These are phyloP conservation scores for Rubia occidens DNA, from an alignment of 305 asterid genomes.

Conservation along the genomic window DNA sequence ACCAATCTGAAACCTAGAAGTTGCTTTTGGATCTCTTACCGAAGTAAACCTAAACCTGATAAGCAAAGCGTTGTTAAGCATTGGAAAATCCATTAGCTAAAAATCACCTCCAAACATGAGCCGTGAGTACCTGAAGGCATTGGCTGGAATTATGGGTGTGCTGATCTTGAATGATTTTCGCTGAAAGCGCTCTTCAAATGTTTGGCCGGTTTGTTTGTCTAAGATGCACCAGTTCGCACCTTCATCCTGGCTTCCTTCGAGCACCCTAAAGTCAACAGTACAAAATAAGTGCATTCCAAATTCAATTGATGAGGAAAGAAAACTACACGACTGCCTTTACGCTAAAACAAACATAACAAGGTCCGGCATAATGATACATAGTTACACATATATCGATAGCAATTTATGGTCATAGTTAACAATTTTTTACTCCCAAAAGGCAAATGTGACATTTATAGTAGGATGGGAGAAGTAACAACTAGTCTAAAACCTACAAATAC, in stretches of 20 bases:
- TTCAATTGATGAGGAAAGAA: neutral
- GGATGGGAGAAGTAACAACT: neutral
- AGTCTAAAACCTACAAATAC: too few relatives aligned
- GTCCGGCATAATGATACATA: neutral
- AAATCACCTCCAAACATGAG: neutral
- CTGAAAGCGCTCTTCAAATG: conserved; percentile 60
- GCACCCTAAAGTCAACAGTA: conserved; percentile 42
- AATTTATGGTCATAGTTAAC: neutral
- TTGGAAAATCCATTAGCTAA: neutral
- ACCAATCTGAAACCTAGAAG: conserved; percentile 77
- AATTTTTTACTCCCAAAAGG: neutral
- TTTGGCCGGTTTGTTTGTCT: conserved; percentile 60
- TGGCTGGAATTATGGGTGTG: conserved; percentile 44
- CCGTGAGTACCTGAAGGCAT: conserved; percentile 67
- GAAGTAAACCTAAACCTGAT: conserved; percentile 57
- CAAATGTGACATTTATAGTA: neutral
- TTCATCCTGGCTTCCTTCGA: conserved; percentile 87
- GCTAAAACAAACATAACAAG: neutral
- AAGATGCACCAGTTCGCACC: conserved; percentile 69
- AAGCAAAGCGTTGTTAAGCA: neutral
- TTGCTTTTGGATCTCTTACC: conserved; percentile 57
- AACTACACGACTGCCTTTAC: neutral
- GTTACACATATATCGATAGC: neutral
- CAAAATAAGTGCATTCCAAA: conserved; percentile 11
- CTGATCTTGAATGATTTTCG: conserved; percentile 49